Percentiles rank a stretch among this genome's conserved stretches.
These are phyloP conservation scores for Phytopythium litorale DNA, from an alignment of 352 stramenopile genomes.

Conservation along the genomic window DNA sequence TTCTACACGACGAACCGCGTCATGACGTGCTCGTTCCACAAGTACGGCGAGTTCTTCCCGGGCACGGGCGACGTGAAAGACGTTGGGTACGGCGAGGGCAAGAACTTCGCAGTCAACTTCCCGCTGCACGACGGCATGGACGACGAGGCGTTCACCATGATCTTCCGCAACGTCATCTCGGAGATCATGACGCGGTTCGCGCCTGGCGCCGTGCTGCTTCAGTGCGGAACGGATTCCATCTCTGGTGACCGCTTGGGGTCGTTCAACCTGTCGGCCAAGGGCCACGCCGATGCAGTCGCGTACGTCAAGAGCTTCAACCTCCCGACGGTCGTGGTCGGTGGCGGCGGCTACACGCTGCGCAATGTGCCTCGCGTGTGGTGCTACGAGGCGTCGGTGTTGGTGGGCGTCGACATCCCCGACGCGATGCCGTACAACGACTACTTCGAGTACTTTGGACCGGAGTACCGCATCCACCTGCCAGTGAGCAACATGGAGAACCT, in stretches of 20 bases:
- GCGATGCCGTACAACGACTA: slow-evolving; percentile 85
- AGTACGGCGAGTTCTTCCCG: slow-evolving; percentile 99
- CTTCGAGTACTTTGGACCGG: slow-evolving; percentile 85
- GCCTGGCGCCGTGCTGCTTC: slow-evolving; percentile 93
- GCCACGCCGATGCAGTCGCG: slow-evolving; percentile 72
- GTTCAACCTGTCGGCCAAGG: slow-evolving; percentile 95
- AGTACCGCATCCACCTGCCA: no score
- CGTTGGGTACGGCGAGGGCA: slow-evolving; percentile 91
- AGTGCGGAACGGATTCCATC: slow-evolving; percentile 97
- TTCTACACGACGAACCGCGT: slow-evolving; percentile 96
- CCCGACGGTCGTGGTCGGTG: slow-evolving; percentile 80
- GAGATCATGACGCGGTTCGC: slow-evolving; percentile 90
- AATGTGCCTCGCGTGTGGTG: slow-evolving; percentile 94
- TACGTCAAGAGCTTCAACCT: slow-evolving; percentile 88
- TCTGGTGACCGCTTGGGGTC: slow-evolving; percentile 95
- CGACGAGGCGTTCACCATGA: slow-evolving; percentile 91
- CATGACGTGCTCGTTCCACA: slow-evolving; percentile 99
- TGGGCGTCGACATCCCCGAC: slow-evolving; percentile 74
- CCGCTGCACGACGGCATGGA: slow-evolving; percentile 95
- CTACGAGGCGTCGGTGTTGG: slow-evolving; percentile 95
- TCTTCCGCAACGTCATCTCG: slow-evolving; percentile 97
- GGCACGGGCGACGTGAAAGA: slow-evolving; percentile 94
- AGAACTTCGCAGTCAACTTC: slow-evolving; percentile 97
- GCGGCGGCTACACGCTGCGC: slow-evolving; percentile 83
- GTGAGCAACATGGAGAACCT: no score